phyloP scores from a whole-genome alignment of 495 filamentous ascomycete genomes.

The Parmelia sp. region DNA sequence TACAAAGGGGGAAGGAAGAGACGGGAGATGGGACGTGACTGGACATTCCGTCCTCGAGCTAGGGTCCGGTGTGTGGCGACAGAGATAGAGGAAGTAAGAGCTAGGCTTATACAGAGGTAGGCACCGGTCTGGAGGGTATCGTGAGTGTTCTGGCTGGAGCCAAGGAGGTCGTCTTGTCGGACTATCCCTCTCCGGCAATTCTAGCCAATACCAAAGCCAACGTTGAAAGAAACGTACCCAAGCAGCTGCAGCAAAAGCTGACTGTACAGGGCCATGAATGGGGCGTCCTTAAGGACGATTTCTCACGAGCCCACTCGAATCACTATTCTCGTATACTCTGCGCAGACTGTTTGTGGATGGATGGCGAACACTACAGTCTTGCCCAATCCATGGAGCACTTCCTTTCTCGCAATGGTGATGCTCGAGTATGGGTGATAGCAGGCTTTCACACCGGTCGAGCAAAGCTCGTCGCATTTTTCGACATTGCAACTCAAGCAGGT shows the following conservation, averaged over 20 bases:
- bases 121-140: slow-evolving; percentile 69
- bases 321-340: slow-evolving; percentile 64
- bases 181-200: slow-evolving; percentile 67
- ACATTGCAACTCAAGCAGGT: slow-evolving; percentile 48
- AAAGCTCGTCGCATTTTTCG: slow-evolving; percentile 68
- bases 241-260: slow-evolving; percentile 24
- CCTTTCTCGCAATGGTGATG: slow-evolving; percentile 41
- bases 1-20: slow-evolving; percentile 18
- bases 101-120: slow-evolving; percentile 33
- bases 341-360: slow-evolving; percentile 87
- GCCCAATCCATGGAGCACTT: slow-evolving; percentile 65
- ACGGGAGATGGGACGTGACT: slow-evolving; percentile 42
- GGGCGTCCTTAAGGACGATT: slow-evolving; percentile 55
- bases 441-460: slow-evolving; percentile 80
- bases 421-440: slow-evolving; percentile 60
- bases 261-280: slow-evolving; percentile 63
- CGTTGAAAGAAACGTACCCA: slow-evolving; percentile 46
- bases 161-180: slow-evolving; percentile 56
- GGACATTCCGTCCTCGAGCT: slow-evolving; percentile 53
- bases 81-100: slow-evolving; percentile 4
- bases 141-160: slow-evolving; percentile 60
- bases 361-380: slow-evolving; percentile 66
- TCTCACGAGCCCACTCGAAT: slow-evolving; percentile 45
- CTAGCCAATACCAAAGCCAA: slow-evolving; percentile 57
- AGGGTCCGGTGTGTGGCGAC: slow-evolving; percentile 49